Evolutionary conservation across 2,329 filamentous ascomycete genomes (phyloP).

Genomic region (Parascedosporium putredinis): DNA sequence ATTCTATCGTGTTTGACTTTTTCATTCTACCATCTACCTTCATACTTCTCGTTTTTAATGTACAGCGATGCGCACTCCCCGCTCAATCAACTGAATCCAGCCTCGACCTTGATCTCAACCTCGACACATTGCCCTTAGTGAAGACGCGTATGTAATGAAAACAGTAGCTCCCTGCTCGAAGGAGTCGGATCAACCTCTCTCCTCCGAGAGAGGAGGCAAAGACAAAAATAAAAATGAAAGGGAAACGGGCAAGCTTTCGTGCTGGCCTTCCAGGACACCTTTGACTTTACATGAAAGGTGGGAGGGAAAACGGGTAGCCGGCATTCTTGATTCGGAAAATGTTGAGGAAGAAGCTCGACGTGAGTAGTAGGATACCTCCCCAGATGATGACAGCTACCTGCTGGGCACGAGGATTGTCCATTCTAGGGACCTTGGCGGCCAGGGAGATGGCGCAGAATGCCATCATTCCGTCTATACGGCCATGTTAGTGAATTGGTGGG

Average conservation of each 20-base stretch:
- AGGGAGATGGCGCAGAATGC: slow-evolving; percentile 88
- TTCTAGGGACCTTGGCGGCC: slow-evolving; percentile 84
- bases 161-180: background rate
- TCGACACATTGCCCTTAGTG: background rate
- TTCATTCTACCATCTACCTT: background rate
- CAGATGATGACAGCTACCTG: slow-evolving; percentile 73
- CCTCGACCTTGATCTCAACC: background rate
- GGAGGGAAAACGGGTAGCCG: slow-evolving; percentile 87
- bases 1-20: too few relatives aligned
- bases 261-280: background rate
- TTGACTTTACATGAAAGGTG: slow-evolving; percentile 60
- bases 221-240: background rate
- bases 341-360: slow-evolving; percentile 91
- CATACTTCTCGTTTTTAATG: background rate
- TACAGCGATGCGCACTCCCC: background rate
- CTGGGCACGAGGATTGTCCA: slow-evolving; percentile 65
- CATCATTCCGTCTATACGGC: slow-evolving; percentile 52
- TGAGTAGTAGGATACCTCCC: slow-evolving; percentile 63
- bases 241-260: background rate
- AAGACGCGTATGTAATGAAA: background rate
- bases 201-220: background rate
- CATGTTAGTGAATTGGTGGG: background rate
- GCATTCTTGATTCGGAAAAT: slow-evolving; percentile 92
- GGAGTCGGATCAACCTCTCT: too few relatives aligned
- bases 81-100: background rate